Evolutionary conservation across 306 rosid genomes (phyloP).

Genomic region (Sesbania bispinosa): DNA sequence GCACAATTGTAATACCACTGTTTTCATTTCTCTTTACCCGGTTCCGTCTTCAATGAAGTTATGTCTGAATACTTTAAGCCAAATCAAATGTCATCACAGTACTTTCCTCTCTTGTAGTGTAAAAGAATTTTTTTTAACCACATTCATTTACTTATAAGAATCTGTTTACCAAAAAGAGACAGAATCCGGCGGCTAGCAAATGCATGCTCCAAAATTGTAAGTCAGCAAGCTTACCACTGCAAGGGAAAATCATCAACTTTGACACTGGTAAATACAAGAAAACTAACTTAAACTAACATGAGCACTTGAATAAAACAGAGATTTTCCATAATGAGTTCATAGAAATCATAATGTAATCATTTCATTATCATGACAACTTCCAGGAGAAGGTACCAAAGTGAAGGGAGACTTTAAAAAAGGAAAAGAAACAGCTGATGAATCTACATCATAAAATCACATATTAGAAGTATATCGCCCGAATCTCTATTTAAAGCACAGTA

Average conservation of each 20-base stretch:
- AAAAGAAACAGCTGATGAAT: conserved; percentile 4
- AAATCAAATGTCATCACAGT: conserved; percentile 36
- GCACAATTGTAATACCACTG: conserved; percentile 16
- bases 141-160: conserved; percentile 37
- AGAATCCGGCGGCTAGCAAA: conserved; percentile 46
- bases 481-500: background rate
- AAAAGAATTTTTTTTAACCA: conserved; percentile 32
- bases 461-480: conserved; percentile 6
- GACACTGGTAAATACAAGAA: conserved; percentile 14
- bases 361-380: conserved; percentile 6
- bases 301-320: background rate
- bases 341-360: background rate
- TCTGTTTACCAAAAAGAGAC: conserved; percentile 50
- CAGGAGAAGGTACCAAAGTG: background rate
- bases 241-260: conserved; percentile 39
- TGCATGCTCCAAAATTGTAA: conserved; percentile 45
- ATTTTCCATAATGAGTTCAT: background rate
- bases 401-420: background rate
- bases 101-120: conserved; percentile 29
- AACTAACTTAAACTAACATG: background rate
- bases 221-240: conserved; percentile 52
- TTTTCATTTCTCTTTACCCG: conserved; percentile 21
- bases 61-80: conserved; percentile 32
- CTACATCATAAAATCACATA: background rate
- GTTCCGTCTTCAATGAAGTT: conserved; percentile 34